Evolutionary conservation across 2,329 filamentous ascomycete species (phyloP).

Genomic region (Neospermospora avenae): DNA sequence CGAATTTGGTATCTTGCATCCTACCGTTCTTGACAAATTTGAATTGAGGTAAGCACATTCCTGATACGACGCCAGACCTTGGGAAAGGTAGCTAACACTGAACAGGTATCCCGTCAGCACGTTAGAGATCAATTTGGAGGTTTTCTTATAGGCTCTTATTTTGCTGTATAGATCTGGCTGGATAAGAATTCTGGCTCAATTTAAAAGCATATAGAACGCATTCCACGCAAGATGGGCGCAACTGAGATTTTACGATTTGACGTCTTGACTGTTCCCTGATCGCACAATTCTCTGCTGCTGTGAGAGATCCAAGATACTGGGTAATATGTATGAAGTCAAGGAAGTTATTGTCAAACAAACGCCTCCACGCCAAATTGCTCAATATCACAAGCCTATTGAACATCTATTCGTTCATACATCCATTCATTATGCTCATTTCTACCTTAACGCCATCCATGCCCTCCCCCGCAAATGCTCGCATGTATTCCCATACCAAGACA

Average conservation of each 20-base stretch:
- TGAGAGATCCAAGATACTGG: background rate
- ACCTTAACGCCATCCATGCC: slow-evolving; percentile 20
- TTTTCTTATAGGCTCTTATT: slow-evolving; percentile 64
- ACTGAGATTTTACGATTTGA: slow-evolving; percentile 11
- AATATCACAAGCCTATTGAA: background rate
- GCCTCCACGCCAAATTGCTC: background rate
- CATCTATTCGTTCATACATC: background rate
- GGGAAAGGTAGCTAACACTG: slow-evolving; percentile 18
- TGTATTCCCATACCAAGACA: background rate
- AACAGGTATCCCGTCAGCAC: slow-evolving; percentile 84
- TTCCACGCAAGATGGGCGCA: slow-evolving; percentile 17
- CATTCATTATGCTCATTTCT: slow-evolving; percentile 2
- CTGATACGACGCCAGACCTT: background rate
- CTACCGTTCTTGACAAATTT: slow-evolving; percentile 88
- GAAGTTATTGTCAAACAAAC: background rate
- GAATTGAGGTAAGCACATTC: slow-evolving; percentile 64
- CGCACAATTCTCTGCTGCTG: background rate
- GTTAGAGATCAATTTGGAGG: slow-evolving; percentile 90
- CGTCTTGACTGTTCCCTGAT: background rate
- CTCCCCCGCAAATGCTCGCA: slow-evolving; percentile 21
- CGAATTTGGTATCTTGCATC: slow-evolving; percentile 91
- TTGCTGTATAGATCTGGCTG: background rate
- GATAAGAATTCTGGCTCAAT: background rate
- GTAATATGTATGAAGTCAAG: background rate
- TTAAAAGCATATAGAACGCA: slow-evolving; percentile 24